Evolutionary conservation across 2,329 filamentous ascomycete species (phyloP), one percentile per base, ranked within the genome.

Genomic region (Neonectria coccinea): DNA sequence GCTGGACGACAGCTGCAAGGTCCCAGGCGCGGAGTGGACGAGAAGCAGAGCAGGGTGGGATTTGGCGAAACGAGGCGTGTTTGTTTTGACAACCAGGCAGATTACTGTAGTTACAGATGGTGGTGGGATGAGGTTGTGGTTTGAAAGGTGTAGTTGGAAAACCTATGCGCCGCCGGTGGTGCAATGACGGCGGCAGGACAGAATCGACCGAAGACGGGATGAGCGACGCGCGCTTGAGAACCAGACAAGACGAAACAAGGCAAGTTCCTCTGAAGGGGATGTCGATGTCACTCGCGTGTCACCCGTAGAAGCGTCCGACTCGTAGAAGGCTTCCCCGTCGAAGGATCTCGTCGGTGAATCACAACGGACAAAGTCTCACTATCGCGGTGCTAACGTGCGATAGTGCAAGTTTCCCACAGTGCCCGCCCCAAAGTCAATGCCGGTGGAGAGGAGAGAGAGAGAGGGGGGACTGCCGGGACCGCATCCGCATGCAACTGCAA

Each of bases 1-100:
- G 18, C 11, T 3, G 39, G 52, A 44, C 54, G 50, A 51, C 55
- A 50, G 60, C 56, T 59, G 61, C 61, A 63, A 54, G 55, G 44
- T 52, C 44, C 61, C 51, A 45, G 45, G 31, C 29, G 42, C 33
- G 7, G 29, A 29, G 36, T 44, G 60, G 16, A 27, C 25, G 25
- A n/a, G 45, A 22, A 22, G 44, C 44, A 47, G 44, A 11, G 25
- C 16, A 22, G 16, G n/a, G 8, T n/a, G n/a, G 8, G 27, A 18
- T 50, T 31, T 29, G 47, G 47, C 33, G 33, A 16, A 16, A 14
- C 27, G 47, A 31, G 47, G 47, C n/a, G 16, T 18, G 27, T 51
- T 20, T 22, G 48, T 51, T n/a, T 33, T 33, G 27, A 51, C 48
- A 14, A 14, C n/a, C 48, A 20, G 48, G 25, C 25, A 25, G 25